Evolutionary conservation across 176 grass and related monocot genomes (phyloP), one percentile per base, ranked within the genome.

Genomic region (Typha latifolia): DNA sequence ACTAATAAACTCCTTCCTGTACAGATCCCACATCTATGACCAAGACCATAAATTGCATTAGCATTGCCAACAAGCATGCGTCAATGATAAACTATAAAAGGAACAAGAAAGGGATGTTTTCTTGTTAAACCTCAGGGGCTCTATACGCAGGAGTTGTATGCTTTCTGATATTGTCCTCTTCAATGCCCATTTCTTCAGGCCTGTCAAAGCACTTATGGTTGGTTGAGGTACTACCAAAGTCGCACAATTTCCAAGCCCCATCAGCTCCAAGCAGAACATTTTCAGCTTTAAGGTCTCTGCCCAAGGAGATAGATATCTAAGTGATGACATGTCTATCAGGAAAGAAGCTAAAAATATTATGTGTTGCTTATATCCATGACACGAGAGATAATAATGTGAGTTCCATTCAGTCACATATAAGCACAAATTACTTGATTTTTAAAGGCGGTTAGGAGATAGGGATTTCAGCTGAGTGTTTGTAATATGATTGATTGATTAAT

Each of bases 1-100:
- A 18, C 83, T 84, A 72, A 95, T 86, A 73, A 95, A 77, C 73
- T 95, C 90, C 79, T 66, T 95, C 79, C 86, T 90, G 64, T 90
- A 95, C 22, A 95, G 80, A 86, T 95, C 90, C 86, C 90, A 95
- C 86, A 95, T 95, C 90, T 95, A 82, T 53, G 84, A 19, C 20
- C 16, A 59, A 9, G 22, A 59, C 53, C 53, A 59, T n/a, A 59
- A 59, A 10, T 19, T 21, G n/a, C 18, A 59, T 59, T 59, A 59
- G 20, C 18, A 19, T 59, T 16, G 16, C 16, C 20, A 19, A 8
- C 53, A 10, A 16, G 16, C 53, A 59, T 59, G 37, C 53, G 12
- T 6, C 16, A 21, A 19, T 9, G 10, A 6, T 12, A 21, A 59
- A 8, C 20, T 59, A 21, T 3, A 59, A 59, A 59, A 7, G 16